Base-by-base conservation (phyloP, 75 land plant genomes). In the Azolla pinnata region DNA sequence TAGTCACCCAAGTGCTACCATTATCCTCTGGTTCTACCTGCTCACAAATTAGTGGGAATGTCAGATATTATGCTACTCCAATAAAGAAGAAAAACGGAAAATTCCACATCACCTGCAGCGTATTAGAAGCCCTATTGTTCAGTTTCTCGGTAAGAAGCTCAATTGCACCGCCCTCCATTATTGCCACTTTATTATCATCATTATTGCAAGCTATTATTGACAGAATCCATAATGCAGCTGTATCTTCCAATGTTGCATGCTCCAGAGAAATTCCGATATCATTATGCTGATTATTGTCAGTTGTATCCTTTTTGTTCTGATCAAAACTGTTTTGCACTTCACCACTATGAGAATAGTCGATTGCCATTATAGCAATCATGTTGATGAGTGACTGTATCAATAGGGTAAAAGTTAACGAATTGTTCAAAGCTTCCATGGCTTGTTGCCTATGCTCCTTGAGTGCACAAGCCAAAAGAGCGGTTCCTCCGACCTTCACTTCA, bases 81-180 rank as follows among this genome's bases (percentile, higher is more conserved):
- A 5, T n/a, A 8, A 9, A 51, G 18, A 18, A 51, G 17, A 29
- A 60, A 18, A 60, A 42, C 8, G 9, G 52, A 38, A 29, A 19
- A 35, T 8, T 7, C 42, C 14, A 38, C 42, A 53, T 60, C 72
- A 90, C 97, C 93, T 84, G 88, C 5, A 59, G 33, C 40, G 69
- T 64, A 42, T 71, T 80, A 44, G 65, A 62, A 20, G 61, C 69
- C 54, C 72, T 59, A 18, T 79, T 71, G 20, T 85, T 78, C 5
- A 93, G 80, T 62, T 70, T 81, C 42, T 89, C 98, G 14, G 85
- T 77, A 21, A 93, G 81, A 45, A 83, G 77, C 54, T 89, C 98
- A 59, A 89, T 64, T 19, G 87, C 90, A 40, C 96, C 98, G 63
- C 85, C 87, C 27, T 93, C 90, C 85, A 90, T 79, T 26, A 93